Conservation (phyloP, 441 rosid genomes). For the Manihot esculenta region DNA sequence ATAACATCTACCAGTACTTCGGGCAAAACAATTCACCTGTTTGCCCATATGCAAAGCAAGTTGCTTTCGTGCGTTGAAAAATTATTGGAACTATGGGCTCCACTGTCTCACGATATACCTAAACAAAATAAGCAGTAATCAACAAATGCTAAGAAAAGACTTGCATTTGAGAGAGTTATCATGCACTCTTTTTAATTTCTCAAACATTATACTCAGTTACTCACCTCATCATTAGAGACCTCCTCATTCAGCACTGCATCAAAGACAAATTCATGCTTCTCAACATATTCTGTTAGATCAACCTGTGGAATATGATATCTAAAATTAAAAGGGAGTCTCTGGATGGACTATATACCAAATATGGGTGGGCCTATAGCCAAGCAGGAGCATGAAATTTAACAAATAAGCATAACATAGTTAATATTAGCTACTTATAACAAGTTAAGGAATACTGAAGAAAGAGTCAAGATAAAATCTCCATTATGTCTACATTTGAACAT, state of each 20-base stretch:
- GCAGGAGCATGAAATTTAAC: too few species aligned
- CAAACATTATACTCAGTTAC: slow-evolving; percentile 46
- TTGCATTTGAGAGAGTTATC: neutral
- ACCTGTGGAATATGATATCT: slow-evolving; percentile 52
- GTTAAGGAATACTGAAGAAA: neutral
- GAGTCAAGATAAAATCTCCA: too few species aligned
- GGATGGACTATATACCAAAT: too few species aligned
- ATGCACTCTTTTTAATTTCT: neutral
- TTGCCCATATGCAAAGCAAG: slow-evolving; percentile 99
- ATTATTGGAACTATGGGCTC: slow-evolving; percentile 97
- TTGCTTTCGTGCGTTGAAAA: slow-evolving; percentile 93
- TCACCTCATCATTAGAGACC: slow-evolving; percentile 95
- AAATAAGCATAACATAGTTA: too few species aligned
- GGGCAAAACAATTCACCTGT: slow-evolving; percentile 54
- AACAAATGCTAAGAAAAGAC: slow-evolving; percentile 15
- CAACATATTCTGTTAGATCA: slow-evolving; percentile 91
- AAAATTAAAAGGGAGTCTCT: slow-evolving; percentile 1
- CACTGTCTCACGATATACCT: slow-evolving; percentile 94
- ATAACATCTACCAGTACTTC: slow-evolving; percentile 6
- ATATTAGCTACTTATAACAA: neutral
- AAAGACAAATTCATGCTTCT: slow-evolving; percentile 94
- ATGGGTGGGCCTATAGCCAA: too few species aligned
- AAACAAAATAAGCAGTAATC: slow-evolving; percentile 16
- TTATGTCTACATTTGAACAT: slow-evolving; percentile 3
- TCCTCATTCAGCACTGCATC: slow-evolving; percentile 94